phyloP scores from a whole-genome alignment of 257 asterid genomes.

The Fraxinus cuspidata region DNA sequence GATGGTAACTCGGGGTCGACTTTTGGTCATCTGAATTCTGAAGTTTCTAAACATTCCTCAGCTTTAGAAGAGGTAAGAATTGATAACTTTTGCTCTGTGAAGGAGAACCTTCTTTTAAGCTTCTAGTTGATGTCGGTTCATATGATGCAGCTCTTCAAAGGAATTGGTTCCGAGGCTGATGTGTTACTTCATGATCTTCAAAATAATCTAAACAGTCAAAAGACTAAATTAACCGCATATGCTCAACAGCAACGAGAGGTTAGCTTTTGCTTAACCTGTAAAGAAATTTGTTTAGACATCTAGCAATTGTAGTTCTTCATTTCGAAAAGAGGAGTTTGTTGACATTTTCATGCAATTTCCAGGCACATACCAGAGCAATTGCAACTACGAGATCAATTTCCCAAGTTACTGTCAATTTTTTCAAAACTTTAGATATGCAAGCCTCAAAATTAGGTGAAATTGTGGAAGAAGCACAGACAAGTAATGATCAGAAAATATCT shows the following conservation, averaged over 20 bases:
- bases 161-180: slow-evolving; percentile 81
- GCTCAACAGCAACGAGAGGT: slow-evolving; percentile 88
- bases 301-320: slow-evolving; percentile 11
- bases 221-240: slow-evolving; percentile 61
- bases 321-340: slow-evolving; percentile 1
- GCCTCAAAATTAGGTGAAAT: slow-evolving; percentile 75
- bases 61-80: slow-evolving; percentile 72
- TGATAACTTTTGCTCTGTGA: slow-evolving; percentile 25
- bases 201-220: slow-evolving; percentile 77
- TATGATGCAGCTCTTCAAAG: slow-evolving; percentile 66
- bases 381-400: slow-evolving; percentile 78
- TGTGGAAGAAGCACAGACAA: slow-evolving; percentile 74
- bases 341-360: slow-evolving; percentile 28
- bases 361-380: slow-evolving; percentile 91
- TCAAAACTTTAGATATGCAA: slow-evolving; percentile 67
- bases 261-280: slow-evolving; percentile 5
- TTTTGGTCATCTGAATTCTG: slow-evolving; percentile 69
- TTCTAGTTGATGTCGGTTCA: slow-evolving; percentile 28
- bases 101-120: slow-evolving; percentile 18
- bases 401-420: slow-evolving; percentile 62
- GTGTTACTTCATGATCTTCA: slow-evolving; percentile 82
- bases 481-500: slow-evolving; percentile 59
- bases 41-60: slow-evolving; percentile 81
- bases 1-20: slow-evolving; percentile 71
- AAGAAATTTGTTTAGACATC: neutral